These are phyloP conservation scores for Scleroderma bovista DNA, from an alignment of 768 basidiomycete species.

Conservation along the genomic window DNA sequence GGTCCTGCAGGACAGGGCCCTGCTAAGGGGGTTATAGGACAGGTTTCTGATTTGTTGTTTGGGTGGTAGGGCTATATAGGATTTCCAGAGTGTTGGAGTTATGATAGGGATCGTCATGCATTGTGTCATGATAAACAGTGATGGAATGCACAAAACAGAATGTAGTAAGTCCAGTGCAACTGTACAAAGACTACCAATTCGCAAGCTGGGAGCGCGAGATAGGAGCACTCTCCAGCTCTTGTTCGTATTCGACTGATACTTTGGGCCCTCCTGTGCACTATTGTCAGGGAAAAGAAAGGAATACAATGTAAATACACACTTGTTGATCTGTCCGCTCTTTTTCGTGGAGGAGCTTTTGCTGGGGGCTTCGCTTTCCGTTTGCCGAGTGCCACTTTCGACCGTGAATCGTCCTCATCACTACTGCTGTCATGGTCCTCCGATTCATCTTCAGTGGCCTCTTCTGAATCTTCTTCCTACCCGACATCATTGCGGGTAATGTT, in stretches of 20 bases:
- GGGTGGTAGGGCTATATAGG: conserved; percentile 52
- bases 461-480: conserved; percentile 31
- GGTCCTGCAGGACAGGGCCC: conserved; percentile 28
- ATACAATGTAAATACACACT: conserved; percentile 38
- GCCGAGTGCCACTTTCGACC: conserved; percentile 44
- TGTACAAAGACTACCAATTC: conserved; percentile 40
- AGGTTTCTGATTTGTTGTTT: conserved; percentile 76
- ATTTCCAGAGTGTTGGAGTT: neutral
- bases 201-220: conserved; percentile 47
- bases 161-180: neutral
- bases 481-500: conserved; percentile 13
- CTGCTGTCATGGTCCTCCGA: conserved; percentile 29
- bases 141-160: neutral
- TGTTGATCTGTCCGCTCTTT: conserved; percentile 58
- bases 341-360: conserved; percentile 38
- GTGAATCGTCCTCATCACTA: conserved; percentile 31
- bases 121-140: neutral
- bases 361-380: conserved; percentile 60
- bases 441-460: conserved; percentile 39
- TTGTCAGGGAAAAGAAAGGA: conserved; percentile 9
- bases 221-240: conserved; percentile 73
- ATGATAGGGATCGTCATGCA: neutral
- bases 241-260: conserved; percentile 96
- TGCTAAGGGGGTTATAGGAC: conserved; percentile 60
- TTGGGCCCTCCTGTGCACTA: conserved; percentile 56